These are phyloP conservation scores for Kluyveromyces sp. DNA, from an alignment of 1,139 yeast genomes.

Conservation along the genomic window DNA sequence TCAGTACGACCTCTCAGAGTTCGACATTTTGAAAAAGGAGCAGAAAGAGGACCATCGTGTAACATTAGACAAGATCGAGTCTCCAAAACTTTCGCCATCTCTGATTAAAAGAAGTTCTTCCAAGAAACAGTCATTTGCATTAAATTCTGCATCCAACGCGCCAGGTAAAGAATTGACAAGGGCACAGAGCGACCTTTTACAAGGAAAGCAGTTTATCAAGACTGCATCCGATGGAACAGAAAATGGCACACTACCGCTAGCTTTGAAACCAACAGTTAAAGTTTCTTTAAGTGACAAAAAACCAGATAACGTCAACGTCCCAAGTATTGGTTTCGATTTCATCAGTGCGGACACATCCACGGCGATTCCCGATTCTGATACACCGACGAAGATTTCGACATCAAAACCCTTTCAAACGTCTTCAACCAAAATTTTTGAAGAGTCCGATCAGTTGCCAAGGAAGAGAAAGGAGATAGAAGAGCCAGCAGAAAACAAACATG, in stretches of 20 bases:
- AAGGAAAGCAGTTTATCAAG: background rate
- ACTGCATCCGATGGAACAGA: background rate
- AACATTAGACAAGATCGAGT: constrained; percentile 7
- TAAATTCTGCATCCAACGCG: background rate
- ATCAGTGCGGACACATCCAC: constrained; percentile 1
- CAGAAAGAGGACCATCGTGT: constrained; percentile 4
- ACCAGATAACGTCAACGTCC: background rate
- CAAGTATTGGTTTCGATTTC: constrained; percentile 7
- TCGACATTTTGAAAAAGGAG: constrained; percentile 15
- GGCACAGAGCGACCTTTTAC: constrained; percentile 1
- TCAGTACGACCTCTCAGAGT: constrained; percentile 25
- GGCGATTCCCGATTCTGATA: background rate
- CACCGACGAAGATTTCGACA: background rate
- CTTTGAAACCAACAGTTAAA: constrained; percentile 3
- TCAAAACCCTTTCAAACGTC: background rate
- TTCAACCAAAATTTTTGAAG: background rate
- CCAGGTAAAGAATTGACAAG: background rate
- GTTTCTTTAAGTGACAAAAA: background rate
- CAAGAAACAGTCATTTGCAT: background rate
- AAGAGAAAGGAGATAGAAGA: background rate
- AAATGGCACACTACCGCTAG: background rate
- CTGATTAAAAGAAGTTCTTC: constrained; percentile 2
- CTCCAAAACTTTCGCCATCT: constrained; percentile 10
- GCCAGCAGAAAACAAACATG: background rate
- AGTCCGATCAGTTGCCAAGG: background rate